Percentiles rank a stretch among this genome's conserved stretches.
phyloP scores from a whole-genome alignment of 2,329 filamentous ascomycete genomes.

The Penicillium aurantiogriseum region DNA sequence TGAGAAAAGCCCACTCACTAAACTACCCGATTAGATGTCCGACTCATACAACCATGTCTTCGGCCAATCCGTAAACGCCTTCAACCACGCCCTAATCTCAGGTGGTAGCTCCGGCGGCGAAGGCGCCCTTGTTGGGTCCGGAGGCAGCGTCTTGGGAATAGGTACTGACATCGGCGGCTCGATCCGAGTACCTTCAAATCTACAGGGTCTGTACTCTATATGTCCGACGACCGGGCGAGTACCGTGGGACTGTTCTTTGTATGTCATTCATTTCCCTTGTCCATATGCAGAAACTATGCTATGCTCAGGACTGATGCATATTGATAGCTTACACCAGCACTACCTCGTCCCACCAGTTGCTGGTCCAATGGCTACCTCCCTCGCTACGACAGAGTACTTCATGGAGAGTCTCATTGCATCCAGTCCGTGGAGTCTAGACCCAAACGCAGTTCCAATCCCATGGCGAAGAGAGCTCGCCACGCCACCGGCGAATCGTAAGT shows the following conservation, averaged over 20 bases:
- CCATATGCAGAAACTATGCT: not conserved
- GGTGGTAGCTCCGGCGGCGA: slow-evolving; percentile 56
- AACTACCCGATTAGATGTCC: too few species aligned
- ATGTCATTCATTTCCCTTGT: not conserved
- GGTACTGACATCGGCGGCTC: slow-evolving; percentile 57
- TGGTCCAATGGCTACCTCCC: slow-evolving; percentile 27
- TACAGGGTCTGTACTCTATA: slow-evolving; percentile 50
- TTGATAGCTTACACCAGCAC: slow-evolving; percentile 44
- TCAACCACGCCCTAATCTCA: slow-evolving; percentile 49
- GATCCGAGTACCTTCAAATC: slow-evolving; percentile 52
- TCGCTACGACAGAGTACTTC: slow-evolving; percentile 29
- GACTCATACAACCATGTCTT: too few species aligned
- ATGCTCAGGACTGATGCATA: slow-evolving; percentile 14
- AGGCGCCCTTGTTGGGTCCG: slow-evolving; percentile 50
- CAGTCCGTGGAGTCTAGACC: slow-evolving; percentile 36
- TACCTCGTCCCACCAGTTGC: slow-evolving; percentile 31
- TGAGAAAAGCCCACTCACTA: too few species aligned
- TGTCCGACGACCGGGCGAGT: slow-evolving; percentile 33
- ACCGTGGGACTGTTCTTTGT: slow-evolving; percentile 29
- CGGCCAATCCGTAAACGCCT: slow-evolving; percentile 49
- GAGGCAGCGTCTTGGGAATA: slow-evolving; percentile 51
- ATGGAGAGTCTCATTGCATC: slow-evolving; percentile 27
- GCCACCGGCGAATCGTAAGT: slow-evolving; percentile 39
- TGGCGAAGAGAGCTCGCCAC: slow-evolving; percentile 26
- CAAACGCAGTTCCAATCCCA: slow-evolving; percentile 39